phyloP scores from a whole-genome alignment of 208 protist species.

The Trypanosoma rangeli region DNA sequence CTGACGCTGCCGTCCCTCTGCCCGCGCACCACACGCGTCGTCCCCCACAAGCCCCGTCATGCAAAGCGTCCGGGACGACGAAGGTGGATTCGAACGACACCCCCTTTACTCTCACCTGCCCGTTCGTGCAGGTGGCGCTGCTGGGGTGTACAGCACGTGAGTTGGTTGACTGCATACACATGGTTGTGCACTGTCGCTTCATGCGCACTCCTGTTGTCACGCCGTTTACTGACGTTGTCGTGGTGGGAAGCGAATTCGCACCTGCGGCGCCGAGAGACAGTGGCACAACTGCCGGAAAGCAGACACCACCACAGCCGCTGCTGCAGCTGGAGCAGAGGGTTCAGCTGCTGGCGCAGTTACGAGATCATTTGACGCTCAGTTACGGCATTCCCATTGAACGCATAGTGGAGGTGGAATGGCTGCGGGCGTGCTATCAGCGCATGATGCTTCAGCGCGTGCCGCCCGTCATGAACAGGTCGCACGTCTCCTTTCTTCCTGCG shows the following conservation, averaged over 20 bases:
- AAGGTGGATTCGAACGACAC: not conserved
- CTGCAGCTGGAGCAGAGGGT: conserved; percentile 1
- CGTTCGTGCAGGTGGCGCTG: conserved; percentile 52
- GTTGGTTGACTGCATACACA: conserved; percentile 27
- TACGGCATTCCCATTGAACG: conserved; percentile 23
- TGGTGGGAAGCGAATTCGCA: conserved; percentile 59
- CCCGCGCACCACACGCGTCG: not conserved
- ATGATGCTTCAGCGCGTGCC: conserved; percentile 10
- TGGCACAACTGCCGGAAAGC: not conserved
- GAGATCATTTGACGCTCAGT: conserved; percentile 6
- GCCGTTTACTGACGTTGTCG: conserved; percentile 58
- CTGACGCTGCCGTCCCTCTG: not conserved
- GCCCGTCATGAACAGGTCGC: not conserved
- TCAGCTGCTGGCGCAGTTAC: conserved; percentile 8
- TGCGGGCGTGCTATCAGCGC: conserved; percentile 17
- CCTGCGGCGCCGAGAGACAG: conserved; percentile 17
- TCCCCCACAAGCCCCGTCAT: not conserved
- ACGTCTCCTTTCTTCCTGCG: conserved; percentile 3
- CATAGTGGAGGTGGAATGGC: conserved; percentile 28
- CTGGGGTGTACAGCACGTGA: conserved; percentile 54
- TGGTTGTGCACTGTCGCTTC: conserved; percentile 56
- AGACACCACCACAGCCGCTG: not conserved
- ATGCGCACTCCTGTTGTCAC: conserved; percentile 55
- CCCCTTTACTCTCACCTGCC: conserved; percentile 29
- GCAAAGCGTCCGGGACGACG: not conserved